Conservation (phyloP, 306 rosid genomes). For the Sophora flavescens region DNA sequence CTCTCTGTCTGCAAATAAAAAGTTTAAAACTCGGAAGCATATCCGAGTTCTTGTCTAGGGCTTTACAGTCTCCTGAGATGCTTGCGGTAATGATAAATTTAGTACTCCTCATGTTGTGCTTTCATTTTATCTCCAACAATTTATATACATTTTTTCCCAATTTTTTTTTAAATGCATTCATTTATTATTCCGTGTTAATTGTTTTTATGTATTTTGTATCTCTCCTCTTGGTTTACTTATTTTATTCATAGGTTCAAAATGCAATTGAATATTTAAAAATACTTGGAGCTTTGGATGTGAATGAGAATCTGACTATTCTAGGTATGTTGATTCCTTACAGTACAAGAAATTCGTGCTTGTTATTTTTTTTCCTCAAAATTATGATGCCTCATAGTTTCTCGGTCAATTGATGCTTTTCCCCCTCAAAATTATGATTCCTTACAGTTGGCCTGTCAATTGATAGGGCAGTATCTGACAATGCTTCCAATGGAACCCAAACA, state of each 20-base stretch:
- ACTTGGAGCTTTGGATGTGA: slow-evolving; percentile 89
- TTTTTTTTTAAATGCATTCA: neutral
- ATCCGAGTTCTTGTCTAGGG: slow-evolving; percentile 88
- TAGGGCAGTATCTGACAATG: slow-evolving; percentile 83
- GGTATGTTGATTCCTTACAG: slow-evolving; percentile 58
- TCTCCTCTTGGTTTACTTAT: slow-evolving; percentile 37
- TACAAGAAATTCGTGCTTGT: slow-evolving; percentile 40
- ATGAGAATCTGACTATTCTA: slow-evolving; percentile 81
- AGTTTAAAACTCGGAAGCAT: slow-evolving; percentile 95
- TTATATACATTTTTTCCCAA: neutral
- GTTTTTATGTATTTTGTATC: slow-evolving; percentile 39
- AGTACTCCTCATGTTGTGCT: slow-evolving; percentile 18
- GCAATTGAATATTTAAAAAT: slow-evolving; percentile 88
- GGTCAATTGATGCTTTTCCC: slow-evolving; percentile 32
- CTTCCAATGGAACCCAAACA: slow-evolving; percentile 99
- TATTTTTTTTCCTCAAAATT: slow-evolving; percentile 1
- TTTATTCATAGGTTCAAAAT: slow-evolving; percentile 80
- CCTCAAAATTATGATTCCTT: slow-evolving; percentile 29
- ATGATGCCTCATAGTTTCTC: neutral
- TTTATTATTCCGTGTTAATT: slow-evolving; percentile 20
- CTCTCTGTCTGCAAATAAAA: slow-evolving; percentile 95
- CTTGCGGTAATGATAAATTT: slow-evolving; percentile 71
- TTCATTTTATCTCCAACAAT: slow-evolving; percentile 36
- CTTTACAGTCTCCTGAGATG: slow-evolving; percentile 91
- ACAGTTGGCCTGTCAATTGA: slow-evolving; percentile 48